Base-by-base conservation (phyloP, 768 basidiomycete species). In the Lactarius akahatsu region DNA sequence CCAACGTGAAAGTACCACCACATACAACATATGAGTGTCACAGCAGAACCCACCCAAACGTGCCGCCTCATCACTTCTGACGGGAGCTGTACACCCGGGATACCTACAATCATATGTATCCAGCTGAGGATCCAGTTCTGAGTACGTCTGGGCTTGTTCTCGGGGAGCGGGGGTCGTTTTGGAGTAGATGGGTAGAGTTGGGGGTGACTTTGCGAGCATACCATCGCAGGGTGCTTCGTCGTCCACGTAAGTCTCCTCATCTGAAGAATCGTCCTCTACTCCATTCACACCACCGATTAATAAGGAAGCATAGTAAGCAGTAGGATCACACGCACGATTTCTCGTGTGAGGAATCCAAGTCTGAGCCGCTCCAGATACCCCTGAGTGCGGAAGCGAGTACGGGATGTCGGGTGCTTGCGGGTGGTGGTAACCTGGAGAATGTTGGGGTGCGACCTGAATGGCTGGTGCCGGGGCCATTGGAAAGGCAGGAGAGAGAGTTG, bases 1-100 rank as follows among this genome's bases (percentile, higher is more conserved):
- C n/a, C 6, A 6, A 23, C 32, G 4, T 23, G 15, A 26, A 65
- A 28, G 3, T 9, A 11, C 28, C n/a, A 45, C 41, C 9, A n/a
- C n/a, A n/a, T 60, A 10, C 59, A 28, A 18, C 55, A 30, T 61
- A 9, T 65, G 59, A 1, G 8, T 2, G 9, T 65, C 36, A 28
- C 34, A 30, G 43, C 64, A 65, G 34, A 61, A 65, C 15, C 64
- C 64, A 23, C 43, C 43, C 43, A 61, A 38, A 32, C 54, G 34
- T 20, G 34, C 43, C 9, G 43, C 16, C 15, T 15, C 26, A 20
- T 26, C 26, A 7, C 50, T 52, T 26, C 23, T 41, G 32, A 15
- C 13, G 3, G 2, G 3, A 5, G 0, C 5, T 16, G 8, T 0
- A 57, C 64, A 65, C 23, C 26, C 13, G 50, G 26, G 50, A 3